These are phyloP conservation scores for Poterioochromonas sp. DNA, from an alignment of 352 stramenopile species.

Conservation along the genomic window DNA sequence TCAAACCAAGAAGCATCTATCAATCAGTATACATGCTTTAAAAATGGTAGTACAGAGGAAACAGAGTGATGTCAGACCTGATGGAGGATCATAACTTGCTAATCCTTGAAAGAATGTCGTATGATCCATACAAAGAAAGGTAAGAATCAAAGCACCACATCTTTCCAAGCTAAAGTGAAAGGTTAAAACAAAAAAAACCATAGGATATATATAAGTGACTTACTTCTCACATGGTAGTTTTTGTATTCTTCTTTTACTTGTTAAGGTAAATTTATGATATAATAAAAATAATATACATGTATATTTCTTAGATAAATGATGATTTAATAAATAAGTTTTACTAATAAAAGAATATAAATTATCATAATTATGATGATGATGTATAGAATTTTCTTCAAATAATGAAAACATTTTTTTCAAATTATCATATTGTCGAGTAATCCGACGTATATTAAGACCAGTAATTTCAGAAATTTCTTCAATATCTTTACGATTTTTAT, in stretches of 20 bases:
- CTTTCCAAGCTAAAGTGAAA: slow-evolving; percentile 7
- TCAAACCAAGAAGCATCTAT: background rate
- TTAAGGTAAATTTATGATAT: background rate
- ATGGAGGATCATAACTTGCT: background rate
- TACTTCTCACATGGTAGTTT: background rate
- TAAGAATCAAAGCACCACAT: background rate
- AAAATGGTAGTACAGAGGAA: background rate
- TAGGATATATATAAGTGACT: too few relatives aligned
- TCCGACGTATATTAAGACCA: background rate
- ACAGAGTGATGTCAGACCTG: background rate
- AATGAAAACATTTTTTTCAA: background rate
- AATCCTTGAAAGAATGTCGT: background rate
- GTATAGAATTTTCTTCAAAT: background rate
- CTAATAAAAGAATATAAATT: background rate
- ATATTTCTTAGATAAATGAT: background rate
- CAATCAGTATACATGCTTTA: background rate
- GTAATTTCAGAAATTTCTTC: background rate
- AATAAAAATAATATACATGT: slow-evolving; percentile 4
- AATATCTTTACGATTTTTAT: background rate
- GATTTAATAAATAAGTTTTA: background rate
- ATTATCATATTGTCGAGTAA: slow-evolving; percentile 3
- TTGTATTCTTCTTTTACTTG: background rate
- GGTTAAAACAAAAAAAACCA: too few relatives aligned
- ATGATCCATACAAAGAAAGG: background rate
- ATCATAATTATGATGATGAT: background rate